A percentile compares a stretch with the other conserved stretches of the same genome.
These are phyloP conservation scores for Pseudogymnoascus destructans DNA, from an alignment of 2,329 filamentous ascomycete genomes.

Conservation along the genomic window DNA sequence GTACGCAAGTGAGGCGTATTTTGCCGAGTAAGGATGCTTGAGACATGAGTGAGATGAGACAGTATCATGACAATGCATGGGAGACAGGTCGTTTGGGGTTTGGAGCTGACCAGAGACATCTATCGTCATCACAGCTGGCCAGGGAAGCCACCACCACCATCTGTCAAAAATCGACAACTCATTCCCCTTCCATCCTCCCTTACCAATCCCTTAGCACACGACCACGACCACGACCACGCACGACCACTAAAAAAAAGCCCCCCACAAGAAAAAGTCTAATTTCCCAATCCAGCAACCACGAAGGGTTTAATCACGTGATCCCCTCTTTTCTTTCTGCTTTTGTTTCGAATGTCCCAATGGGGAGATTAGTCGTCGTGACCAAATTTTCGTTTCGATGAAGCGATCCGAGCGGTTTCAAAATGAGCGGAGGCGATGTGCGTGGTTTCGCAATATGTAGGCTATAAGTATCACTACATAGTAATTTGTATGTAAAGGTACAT, in stretches of 20 bases:
- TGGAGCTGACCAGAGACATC: background rate
- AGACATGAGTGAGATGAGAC: background rate
- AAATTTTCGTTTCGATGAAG: too few species aligned
- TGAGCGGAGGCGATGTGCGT: too few species aligned
- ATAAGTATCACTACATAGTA: too few species aligned
- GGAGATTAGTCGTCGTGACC: too few species aligned
- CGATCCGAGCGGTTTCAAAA: too few species aligned
- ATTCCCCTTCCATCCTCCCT: background rate
- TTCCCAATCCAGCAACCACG: background rate
- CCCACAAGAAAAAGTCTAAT: background rate
- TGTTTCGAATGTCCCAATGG: background rate
- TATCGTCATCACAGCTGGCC: background rate
- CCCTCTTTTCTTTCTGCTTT: background rate
- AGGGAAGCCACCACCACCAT: background rate
- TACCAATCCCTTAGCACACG: background rate
- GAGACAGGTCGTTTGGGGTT: background rate
- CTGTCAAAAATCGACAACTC: background rate
- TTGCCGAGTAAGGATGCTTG: too few species aligned
- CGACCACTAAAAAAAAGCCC: background rate
- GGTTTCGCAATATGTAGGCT: too few species aligned
- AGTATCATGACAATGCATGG: too few species aligned
- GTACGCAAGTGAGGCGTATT: too few species aligned
- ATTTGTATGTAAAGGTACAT: too few species aligned
- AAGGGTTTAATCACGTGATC: background rate
- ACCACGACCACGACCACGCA: too few species aligned